phyloP scores from a whole-genome alignment of 2,329 filamentous ascomycete genomes.

The Arthroderma uncinatum region DNA sequence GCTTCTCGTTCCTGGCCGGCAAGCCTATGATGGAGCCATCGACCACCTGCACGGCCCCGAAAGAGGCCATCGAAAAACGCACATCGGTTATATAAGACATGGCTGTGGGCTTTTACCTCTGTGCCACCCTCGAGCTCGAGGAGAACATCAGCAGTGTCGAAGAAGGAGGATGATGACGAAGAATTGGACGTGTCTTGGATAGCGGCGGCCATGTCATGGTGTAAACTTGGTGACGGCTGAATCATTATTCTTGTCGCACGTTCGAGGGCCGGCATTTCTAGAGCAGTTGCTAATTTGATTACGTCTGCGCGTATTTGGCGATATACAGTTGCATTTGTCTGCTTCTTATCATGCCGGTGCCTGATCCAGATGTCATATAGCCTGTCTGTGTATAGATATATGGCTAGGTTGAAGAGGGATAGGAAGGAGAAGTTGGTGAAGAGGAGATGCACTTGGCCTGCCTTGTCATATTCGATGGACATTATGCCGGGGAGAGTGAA shows the following conservation, averaged over 20 bases:
- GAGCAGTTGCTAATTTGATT: conserved; percentile 67
- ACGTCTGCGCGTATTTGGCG: conserved; percentile 71
- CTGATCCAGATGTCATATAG: conserved; percentile 81
- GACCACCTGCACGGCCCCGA: conserved; percentile 70
- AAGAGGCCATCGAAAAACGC: conserved; percentile 90
- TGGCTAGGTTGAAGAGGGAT: conserved; percentile 64
- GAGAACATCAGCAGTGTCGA: conserved; percentile 66
- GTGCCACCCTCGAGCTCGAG: conserved; percentile 62
- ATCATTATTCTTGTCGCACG: conserved; percentile 65
- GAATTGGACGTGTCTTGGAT: conserved; percentile 45
- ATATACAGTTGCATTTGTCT: conserved; percentile 54
- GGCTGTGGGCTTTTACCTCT: conserved; percentile 59
- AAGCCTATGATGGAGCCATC: conserved; percentile 68
- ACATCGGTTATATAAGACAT: conserved; percentile 68
- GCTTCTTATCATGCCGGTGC: conserved; percentile 50
- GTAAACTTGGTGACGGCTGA: conserved; percentile 51
- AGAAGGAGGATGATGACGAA: conserved; percentile 41
- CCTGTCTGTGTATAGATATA: conserved; percentile 71
- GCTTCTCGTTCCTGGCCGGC: conserved; percentile 30
- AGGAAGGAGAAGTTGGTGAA: conserved; percentile 65
- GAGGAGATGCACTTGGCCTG: conserved; percentile 48
- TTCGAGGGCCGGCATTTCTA: conserved; percentile 64
- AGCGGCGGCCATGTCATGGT: conserved; percentile 59
- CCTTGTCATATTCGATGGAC: conserved; percentile 42
- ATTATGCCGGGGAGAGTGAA: conserved; percentile 52